Evolutionary conservation across 106 monocot species (phyloP).

Genomic region (Chionographis japonica): DNA sequence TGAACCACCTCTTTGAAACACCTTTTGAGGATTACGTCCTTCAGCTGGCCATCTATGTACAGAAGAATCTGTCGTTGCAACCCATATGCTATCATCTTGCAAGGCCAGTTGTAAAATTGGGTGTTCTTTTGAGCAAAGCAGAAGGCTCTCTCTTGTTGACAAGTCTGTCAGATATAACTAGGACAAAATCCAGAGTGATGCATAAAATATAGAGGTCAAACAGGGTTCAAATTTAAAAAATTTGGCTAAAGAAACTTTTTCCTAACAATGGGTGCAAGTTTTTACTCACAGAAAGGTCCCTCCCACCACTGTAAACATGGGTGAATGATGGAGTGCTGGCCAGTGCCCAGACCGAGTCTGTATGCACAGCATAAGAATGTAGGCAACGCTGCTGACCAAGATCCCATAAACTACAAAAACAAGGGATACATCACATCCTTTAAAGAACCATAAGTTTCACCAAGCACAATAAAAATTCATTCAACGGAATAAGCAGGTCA

Average conservation of each 20-base stretch:
- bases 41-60: constrained; percentile 85
- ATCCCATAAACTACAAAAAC: constrained; percentile 84
- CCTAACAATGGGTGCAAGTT: not conserved
- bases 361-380: constrained; percentile 99
- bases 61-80: constrained; percentile 93
- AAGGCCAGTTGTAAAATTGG: constrained; percentile 77
- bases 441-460: too few species aligned
- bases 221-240: not conserved
- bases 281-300: constrained; percentile 80
- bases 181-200: constrained; percentile 22
- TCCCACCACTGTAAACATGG: constrained; percentile 99
- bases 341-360: constrained; percentile 98
- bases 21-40: constrained; percentile 64
- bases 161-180: constrained; percentile 95
- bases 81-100: constrained; percentile 89
- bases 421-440: not conserved
- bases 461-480: too few species aligned
- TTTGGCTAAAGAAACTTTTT: not conserved
- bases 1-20: constrained; percentile 83
- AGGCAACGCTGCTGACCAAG: constrained; percentile 97
- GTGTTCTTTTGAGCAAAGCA: constrained; percentile 84
- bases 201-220: constrained; percentile 10
- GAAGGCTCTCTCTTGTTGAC: constrained; percentile 74
- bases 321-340: constrained; percentile 81
- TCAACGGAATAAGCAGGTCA: too few species aligned